Evolutionary conservation across 2,329 filamentous ascomycete species (phyloP).

Genomic region (Chaetothyriales sp.): DNA sequence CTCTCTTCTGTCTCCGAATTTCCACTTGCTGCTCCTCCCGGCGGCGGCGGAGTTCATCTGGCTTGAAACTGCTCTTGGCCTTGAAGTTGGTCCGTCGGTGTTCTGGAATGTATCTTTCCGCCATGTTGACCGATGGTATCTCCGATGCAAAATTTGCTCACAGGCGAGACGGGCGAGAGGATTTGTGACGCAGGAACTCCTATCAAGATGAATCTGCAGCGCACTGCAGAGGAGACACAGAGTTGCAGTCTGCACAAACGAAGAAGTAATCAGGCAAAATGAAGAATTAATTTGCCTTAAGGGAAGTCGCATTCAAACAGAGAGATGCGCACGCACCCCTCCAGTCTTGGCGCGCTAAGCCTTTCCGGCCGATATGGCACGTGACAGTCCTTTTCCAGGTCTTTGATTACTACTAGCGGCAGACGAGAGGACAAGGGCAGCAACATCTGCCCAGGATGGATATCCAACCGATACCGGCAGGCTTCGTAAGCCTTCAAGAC

Average conservation of each 20-base stretch:
- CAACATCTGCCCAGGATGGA: background rate
- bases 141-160: background rate
- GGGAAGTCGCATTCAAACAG: background rate
- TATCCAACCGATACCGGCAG: constrained; percentile 19
- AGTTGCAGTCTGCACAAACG: background rate
- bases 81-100: constrained; percentile 99
- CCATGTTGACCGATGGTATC: constrained; percentile 48
- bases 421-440: background rate
- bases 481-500: constrained; percentile 25
- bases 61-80: constrained; percentile 98
- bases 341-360: background rate
- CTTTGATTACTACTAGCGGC: background rate
- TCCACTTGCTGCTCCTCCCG: constrained; percentile 99
- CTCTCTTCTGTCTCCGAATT: constrained; percentile 95
- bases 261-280: background rate
- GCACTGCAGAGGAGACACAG: background rate
- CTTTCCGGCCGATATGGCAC: background rate
- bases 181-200: background rate
- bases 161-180: background rate
- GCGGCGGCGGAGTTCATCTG: constrained; percentile 92
- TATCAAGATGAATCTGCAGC: background rate
- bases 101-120: constrained; percentile 98
- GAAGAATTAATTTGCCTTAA: background rate
- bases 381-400: background rate
- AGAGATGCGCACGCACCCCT: background rate